Evolutionary conservation across 2,329 filamentous ascomycete genomes (phyloP).

Genomic region (Epicoccum sorghinum): DNA sequence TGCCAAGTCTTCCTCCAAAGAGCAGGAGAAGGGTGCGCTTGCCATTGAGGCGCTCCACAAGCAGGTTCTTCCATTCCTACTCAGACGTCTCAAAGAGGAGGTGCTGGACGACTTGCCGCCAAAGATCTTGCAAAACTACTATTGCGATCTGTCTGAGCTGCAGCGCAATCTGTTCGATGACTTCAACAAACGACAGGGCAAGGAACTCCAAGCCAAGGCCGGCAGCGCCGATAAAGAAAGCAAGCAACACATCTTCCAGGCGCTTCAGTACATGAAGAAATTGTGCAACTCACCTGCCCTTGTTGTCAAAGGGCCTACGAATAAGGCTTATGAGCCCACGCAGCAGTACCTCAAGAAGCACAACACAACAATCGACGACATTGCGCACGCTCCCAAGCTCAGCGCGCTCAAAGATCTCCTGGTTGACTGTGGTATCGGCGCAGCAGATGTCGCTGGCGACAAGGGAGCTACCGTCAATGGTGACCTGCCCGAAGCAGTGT

Average conservation of each 20-base stretch:
- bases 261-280: slow-evolving; percentile 98
- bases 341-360: slow-evolving; percentile 79
- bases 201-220: slow-evolving; percentile 83
- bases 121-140: slow-evolving; percentile 99
- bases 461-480: slow-evolving; percentile 57
- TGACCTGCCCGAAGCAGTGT: slow-evolving; percentile 79
- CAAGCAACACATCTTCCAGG: slow-evolving; percentile 99
- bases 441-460: slow-evolving; percentile 50
- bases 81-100: slow-evolving; percentile 96
- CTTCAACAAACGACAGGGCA: slow-evolving; percentile 91
- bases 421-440: slow-evolving; percentile 97
- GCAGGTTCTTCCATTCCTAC: slow-evolving; percentile 93
- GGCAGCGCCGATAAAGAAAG: slow-evolving; percentile 82
- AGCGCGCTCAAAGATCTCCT: slow-evolving; percentile 87
- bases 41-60: slow-evolving; percentile 99
- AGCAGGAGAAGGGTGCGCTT: slow-evolving; percentile 94
- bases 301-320: slow-evolving; percentile 86
- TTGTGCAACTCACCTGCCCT: slow-evolving; percentile 96
- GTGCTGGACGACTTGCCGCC: slow-evolving; percentile 94
- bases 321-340: slow-evolving; percentile 87
- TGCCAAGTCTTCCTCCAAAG: slow-evolving; percentile 96
- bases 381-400: slow-evolving; percentile 89
- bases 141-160: slow-evolving; percentile 94
- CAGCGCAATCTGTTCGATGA: slow-evolving; percentile 96
- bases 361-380: slow-evolving; percentile 82